Base-by-base conservation (phyloP, 2,329 filamentous ascomycete genomes). In the Fusarium sp. region DNA sequence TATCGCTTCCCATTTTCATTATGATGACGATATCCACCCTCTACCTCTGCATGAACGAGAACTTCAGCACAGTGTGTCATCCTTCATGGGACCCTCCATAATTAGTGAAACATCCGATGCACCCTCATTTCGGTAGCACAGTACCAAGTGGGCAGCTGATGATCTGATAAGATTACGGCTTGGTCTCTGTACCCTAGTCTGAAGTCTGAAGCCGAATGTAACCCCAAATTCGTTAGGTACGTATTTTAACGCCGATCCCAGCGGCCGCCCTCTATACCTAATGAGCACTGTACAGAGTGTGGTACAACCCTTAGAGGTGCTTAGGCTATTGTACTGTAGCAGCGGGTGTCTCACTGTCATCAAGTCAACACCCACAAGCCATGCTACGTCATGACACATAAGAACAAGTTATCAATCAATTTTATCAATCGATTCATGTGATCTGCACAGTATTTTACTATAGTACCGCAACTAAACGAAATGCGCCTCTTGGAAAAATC, bases 401-500 rank as follows among this genome's bases (percentile, higher is more conserved):
- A 28, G 7, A 45, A 54, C 30, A 41, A 25, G 27, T 53, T 53
- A 53, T 53, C 49, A 53, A 53, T 53, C 49, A 41, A 7, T 28
- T 42, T 53, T 53, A 53, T 53, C 49, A 53, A 53, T 53, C 23
- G 25, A 27, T 47, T 47, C 18, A 9, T 28, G 8, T 16, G 40
- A 34, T 55, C 57, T 12, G 21, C 41, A 43, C 7, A 37, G 12
- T 12, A 37, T 12, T 46, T 43, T 51, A 48, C 48, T 63, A 34
- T n/a, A 13, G 5, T 27, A 43, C 21, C 41, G n/a, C 7, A 55
- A 61, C 40, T 61, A 61, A 14, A 75, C 70, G 46, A 76, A 72
- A 41, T 74, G 65, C 0, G 53, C 74, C 49, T 76, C 74, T 7
- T 75, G 73, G 55, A 76, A 76, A 59, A 76, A 76, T 46, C 74